Evolutionary conservation across 2,329 filamentous ascomycete species (phyloP).

Genomic region (Colletotrichum tofieldiae): DNA sequence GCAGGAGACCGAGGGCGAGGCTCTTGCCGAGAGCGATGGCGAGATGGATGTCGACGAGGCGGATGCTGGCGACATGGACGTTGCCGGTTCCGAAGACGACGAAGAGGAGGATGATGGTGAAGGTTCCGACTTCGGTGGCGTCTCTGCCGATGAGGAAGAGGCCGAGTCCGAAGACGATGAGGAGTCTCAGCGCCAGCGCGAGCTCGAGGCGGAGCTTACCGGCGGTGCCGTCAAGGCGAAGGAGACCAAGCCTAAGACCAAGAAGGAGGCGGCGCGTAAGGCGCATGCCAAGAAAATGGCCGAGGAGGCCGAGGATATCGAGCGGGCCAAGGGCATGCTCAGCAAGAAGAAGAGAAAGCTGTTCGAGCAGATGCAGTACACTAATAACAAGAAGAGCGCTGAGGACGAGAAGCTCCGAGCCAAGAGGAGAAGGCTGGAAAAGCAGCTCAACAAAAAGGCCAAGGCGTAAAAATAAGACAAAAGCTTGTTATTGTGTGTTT

Average conservation of each 20-base stretch:
- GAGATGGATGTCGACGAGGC: conserved; percentile 62
- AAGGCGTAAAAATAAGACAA: conserved; percentile 33
- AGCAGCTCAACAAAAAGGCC: conserved; percentile 62
- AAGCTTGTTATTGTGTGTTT: conserved; percentile 16
- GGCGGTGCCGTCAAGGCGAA: conserved; percentile 74
- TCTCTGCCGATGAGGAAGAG: conserved; percentile 60
- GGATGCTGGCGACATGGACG: conserved; percentile 65
- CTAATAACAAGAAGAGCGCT: conserved; percentile 91
- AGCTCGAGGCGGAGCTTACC: conserved; percentile 92
- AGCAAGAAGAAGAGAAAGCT: conserved; percentile 98
- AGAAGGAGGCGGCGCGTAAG: conserved; percentile 80
- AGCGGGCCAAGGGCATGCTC: conserved; percentile 98
- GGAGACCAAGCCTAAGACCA: conserved; percentile 68
- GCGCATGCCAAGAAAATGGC: conserved; percentile 79
- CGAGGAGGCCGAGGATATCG: conserved; percentile 88
- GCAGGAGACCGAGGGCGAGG: conserved; percentile 90
- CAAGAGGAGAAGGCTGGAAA: conserved; percentile 94
- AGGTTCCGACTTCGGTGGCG: conserved; percentile 63
- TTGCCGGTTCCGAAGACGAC: conserved; percentile 64
- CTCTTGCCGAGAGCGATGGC: conserved; percentile 76
- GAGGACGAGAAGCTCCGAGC: conserved; percentile 89
- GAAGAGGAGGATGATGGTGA: conserved; percentile 64
- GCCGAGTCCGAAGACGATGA: conserved; percentile 70
- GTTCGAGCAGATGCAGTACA: conserved; percentile 97
- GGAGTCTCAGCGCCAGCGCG: conserved; percentile 83